Conservation (phyloP, 1,284 basidiomycete species). For the Veloboletus limbatus region DNA sequence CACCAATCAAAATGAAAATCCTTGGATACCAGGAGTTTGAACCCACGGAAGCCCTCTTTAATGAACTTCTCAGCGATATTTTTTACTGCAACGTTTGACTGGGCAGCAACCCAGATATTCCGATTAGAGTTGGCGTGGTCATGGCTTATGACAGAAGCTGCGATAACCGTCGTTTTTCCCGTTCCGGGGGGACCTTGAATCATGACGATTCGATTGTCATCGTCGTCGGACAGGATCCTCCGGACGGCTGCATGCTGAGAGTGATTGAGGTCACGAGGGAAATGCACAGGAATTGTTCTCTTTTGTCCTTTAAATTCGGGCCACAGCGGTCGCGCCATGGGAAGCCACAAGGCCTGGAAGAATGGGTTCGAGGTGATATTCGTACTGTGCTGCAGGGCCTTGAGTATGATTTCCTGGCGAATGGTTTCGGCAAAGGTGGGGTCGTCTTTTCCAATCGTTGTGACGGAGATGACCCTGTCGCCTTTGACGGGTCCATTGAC, state of each 20-base stretch:
- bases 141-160: constrained; percentile 48
- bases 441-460: constrained; percentile 44
- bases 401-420: constrained; percentile 37
- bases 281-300: constrained; percentile 4
- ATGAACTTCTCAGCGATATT: constrained; percentile 51
- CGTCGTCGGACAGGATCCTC: constrained; percentile 34
- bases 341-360: constrained; percentile 44
- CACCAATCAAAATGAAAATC: constrained; percentile 58
- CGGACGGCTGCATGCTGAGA: constrained; percentile 41
- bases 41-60: constrained; percentile 35
- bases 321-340: constrained; percentile 15
- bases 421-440: constrained; percentile 41
- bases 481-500: constrained; percentile 21
- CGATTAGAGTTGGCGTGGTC: constrained; percentile 21
- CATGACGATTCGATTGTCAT: constrained; percentile 45
- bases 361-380: constrained; percentile 42
- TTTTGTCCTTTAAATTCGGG: neutral
- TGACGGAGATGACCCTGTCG: constrained; percentile 29
- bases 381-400: constrained; percentile 34
- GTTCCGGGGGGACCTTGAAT: constrained; percentile 59
- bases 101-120: constrained; percentile 66
- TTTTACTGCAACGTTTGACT: constrained; percentile 60
- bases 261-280: constrained; percentile 29
- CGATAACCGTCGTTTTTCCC: constrained; percentile 37
- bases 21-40: constrained; percentile 43